Evolutionary conservation across 139 green algal species (phyloP).

Genomic region (Gonium pectorale): DNA sequence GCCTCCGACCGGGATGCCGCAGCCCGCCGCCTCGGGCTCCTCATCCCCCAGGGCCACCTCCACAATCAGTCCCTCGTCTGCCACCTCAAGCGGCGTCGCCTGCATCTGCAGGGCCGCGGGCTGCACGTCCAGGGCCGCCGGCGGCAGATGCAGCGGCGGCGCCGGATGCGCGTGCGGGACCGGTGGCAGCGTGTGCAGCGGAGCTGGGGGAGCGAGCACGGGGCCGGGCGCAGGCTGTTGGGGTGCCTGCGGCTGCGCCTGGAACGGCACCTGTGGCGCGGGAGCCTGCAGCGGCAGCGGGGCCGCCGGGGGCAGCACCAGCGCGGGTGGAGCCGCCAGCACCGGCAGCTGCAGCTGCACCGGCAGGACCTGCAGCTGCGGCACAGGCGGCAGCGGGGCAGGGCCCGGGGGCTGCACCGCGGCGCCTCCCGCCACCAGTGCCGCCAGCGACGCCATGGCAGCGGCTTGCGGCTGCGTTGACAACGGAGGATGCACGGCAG

Average conservation of each 20-base stretch:
- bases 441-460: too few relatives aligned
- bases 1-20: too few relatives aligned
- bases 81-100: too few relatives aligned
- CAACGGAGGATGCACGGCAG: too few relatives aligned
- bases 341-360: background rate
- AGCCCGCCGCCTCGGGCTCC: too few relatives aligned
- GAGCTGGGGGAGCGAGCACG: background rate
- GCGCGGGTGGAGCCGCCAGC: background rate
- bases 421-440: too few relatives aligned
- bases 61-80: too few relatives aligned
- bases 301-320: background rate
- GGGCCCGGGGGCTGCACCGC: too few relatives aligned
- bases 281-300: background rate
- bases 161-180: background rate
- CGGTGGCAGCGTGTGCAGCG: background rate
- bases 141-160: background rate
- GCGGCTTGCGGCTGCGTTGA: too few relatives aligned
- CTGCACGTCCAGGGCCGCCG: too few relatives aligned
- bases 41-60: too few relatives aligned
- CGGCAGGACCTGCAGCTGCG: background rate
- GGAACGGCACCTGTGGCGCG: background rate
- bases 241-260: background rate
- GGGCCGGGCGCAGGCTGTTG: background rate
- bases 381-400: background rate
- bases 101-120: too few relatives aligned